A percentile compares a stretch with the other conserved stretches of the same genome.
Evolutionary conservation across 2,329 filamentous ascomycete species (phyloP).

Genomic region (Beauveria varroae): DNA sequence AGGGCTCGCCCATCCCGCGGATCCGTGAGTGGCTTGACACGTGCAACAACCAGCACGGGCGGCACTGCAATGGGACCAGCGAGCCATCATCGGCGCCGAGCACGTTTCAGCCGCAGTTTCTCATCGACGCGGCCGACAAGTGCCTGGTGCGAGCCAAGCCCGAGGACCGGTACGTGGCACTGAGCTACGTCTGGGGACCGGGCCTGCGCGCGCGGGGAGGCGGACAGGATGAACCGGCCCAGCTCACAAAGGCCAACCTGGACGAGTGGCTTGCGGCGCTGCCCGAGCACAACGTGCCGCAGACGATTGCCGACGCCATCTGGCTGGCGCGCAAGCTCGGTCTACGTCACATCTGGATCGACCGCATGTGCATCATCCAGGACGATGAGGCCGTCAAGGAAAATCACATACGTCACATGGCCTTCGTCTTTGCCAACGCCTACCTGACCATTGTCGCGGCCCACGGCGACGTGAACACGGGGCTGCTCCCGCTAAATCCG

Average conservation of each 20-base stretch:
- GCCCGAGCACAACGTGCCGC: conserved; percentile 30
- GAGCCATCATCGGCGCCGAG: conserved; percentile 14
- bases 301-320: conserved; percentile 37
- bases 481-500: conserved; percentile 29
- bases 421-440: conserved; percentile 36
- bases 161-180: conserved; percentile 34
- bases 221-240: conserved; percentile 20
- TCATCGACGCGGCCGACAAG: conserved; percentile 33
- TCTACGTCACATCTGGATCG: conserved; percentile 38
- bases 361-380: conserved; percentile 38
- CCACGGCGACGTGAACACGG: conserved; percentile 30
- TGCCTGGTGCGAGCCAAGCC: conserved; percentile 31
- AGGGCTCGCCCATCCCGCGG: conserved; percentile 29
- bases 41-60: conserved; percentile 33
- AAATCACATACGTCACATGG: conserved; percentile 36
- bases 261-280: conserved; percentile 28
- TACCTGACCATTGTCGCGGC: conserved; percentile 38
- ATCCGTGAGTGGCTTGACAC: conserved; percentile 36
- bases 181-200: conserved; percentile 38
- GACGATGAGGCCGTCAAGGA: conserved; percentile 33
- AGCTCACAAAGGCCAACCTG: conserved; percentile 29
- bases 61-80: conserved; percentile 29
- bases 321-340: conserved; percentile 36
- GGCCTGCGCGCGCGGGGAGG: conserved; percentile 17
- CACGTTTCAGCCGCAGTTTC: conserved; percentile 33